phyloP scores from a whole-genome alignment of 2,329 filamentous ascomycete species.

The Trichoderma atrobrunneum region DNA sequence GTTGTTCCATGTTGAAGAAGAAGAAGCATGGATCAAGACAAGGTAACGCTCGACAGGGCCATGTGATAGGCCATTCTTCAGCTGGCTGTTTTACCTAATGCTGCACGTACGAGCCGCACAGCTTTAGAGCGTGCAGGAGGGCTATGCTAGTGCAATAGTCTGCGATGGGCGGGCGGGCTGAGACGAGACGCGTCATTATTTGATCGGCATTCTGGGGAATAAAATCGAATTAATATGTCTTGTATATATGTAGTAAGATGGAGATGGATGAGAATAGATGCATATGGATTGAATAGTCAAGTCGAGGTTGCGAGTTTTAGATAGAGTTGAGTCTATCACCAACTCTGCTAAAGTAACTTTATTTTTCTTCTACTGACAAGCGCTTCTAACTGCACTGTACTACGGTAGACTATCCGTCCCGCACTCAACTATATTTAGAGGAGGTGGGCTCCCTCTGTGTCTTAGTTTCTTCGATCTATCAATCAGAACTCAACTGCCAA shows the following conservation, averaged over 20 bases:
- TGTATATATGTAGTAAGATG: not conserved
- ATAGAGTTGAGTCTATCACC: not conserved
- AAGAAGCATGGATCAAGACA: not conserved
- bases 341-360: not conserved
- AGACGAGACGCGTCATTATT: not conserved
- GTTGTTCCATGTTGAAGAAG: not conserved
- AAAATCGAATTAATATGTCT: not conserved
- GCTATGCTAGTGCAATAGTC: not conserved
- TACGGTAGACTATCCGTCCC: not conserved
- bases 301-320: not conserved
- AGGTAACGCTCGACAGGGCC: not conserved
- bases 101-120: not conserved
- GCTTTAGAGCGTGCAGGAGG: not conserved
- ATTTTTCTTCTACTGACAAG: not conserved
- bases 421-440: not conserved
- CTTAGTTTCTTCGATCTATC: not conserved
- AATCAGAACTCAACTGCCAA: not conserved
- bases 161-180: not conserved
- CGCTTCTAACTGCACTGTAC: not conserved
- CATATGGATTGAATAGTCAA: too few relatives aligned
- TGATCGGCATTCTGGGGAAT: not conserved
- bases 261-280: too few relatives aligned
- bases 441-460: not conserved
- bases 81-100: not conserved
- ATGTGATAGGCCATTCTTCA: not conserved